These are phyloP conservation scores for Yamadazyma buinensis DNA, from an alignment of 1,139 yeast species.

Conservation along the genomic window DNA sequence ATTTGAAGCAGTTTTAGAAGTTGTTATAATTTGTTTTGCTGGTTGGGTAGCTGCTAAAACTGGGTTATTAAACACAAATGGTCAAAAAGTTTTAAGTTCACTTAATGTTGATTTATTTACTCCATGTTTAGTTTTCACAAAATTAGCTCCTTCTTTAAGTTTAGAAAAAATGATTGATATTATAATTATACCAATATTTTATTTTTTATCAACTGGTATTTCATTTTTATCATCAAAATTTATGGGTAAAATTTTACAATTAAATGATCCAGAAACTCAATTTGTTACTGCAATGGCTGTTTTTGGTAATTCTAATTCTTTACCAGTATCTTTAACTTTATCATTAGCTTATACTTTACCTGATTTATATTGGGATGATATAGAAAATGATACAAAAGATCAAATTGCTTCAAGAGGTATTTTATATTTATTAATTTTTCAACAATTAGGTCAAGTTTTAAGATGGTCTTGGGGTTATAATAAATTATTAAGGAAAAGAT, in stretches of 20 bases:
- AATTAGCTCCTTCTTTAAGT: slow-evolving; percentile 72
- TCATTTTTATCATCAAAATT: slow-evolving; percentile 53
- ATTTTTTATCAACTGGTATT: slow-evolving; percentile 59
- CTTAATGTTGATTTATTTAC: slow-evolving; percentile 79
- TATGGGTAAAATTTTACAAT: slow-evolving; percentile 42
- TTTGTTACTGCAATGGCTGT: slow-evolving; percentile 89
- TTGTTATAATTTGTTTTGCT: slow-evolving; percentile 65
- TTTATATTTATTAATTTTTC: slow-evolving; percentile 71
- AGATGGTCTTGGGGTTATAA: slow-evolving; percentile 95
- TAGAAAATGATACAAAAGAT: slow-evolving; percentile 61
- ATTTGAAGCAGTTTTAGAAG: slow-evolving; percentile 76
- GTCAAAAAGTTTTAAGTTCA: slow-evolving; percentile 62
- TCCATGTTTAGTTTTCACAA: slow-evolving; percentile 78
- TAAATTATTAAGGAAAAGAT: slow-evolving; percentile 56
- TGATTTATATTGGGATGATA: slow-evolving; percentile 69
- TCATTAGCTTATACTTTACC: slow-evolving; percentile 72
- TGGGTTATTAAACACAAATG: slow-evolving; percentile 55
- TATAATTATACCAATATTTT: slow-evolving; percentile 70
- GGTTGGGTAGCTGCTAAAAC: slow-evolving; percentile 67
- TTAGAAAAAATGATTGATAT: slow-evolving; percentile 65
- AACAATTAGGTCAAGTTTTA: slow-evolving; percentile 78
- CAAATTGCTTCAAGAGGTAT: slow-evolving; percentile 79
- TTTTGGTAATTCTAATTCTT: slow-evolving; percentile 77
- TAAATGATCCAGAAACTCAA: slow-evolving; percentile 65
- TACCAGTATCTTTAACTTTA: slow-evolving; percentile 75